phyloP scores from a whole-genome alignment of 768 basidiomycete genomes.

The Symmetrospora coprosmae region DNA sequence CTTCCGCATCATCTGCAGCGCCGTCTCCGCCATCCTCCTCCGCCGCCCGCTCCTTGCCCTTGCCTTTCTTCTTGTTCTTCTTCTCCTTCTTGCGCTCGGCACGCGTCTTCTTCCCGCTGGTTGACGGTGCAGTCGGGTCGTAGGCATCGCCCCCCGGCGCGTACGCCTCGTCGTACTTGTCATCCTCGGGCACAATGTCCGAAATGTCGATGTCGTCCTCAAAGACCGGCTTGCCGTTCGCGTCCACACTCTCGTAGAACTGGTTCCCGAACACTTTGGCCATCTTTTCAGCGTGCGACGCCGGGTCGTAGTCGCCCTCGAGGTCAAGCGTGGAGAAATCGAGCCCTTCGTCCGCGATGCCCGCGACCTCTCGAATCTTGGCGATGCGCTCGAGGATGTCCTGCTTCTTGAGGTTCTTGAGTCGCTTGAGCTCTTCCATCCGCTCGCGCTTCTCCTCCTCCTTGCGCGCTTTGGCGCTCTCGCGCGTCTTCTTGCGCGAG shows the following conservation, averaged over 20 bases:
- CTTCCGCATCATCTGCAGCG: conserved; percentile 46
- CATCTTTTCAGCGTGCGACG: conserved; percentile 71
- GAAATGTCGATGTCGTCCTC: conserved; percentile 73
- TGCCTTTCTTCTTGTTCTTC: conserved; percentile 40
- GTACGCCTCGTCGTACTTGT: conserved; percentile 45
- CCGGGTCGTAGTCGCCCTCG: conserved; percentile 85
- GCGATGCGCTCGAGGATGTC: conserved; percentile 65
- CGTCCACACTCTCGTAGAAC: conserved; percentile 35
- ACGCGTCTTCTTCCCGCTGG: conserved; percentile 19
- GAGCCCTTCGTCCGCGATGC: conserved; percentile 40
- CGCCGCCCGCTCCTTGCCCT: conserved; percentile 27
- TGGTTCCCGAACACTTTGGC: conserved; percentile 52
- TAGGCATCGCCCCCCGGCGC: conserved; percentile 31
- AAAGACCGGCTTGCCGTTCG: conserved; percentile 67
- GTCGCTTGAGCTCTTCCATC: conserved; percentile 62
- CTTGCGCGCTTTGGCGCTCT: conserved; percentile 60
- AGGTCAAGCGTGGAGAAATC: conserved; percentile 57
- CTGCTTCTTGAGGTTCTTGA: conserved; percentile 71
- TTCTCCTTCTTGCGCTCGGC: conserved; percentile 39
- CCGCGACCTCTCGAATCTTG: conserved; percentile 56
- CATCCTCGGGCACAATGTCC: conserved; percentile 44
- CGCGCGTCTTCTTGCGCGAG: conserved; percentile 70
- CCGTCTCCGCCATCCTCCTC: conserved; percentile 43
- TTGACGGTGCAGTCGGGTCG: conserved; percentile 1
- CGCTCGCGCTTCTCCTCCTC: conserved; percentile 59